Evolutionary conservation across 2,329 filamentous ascomycete species (phyloP).

Genomic region (Septoria linicola): DNA sequence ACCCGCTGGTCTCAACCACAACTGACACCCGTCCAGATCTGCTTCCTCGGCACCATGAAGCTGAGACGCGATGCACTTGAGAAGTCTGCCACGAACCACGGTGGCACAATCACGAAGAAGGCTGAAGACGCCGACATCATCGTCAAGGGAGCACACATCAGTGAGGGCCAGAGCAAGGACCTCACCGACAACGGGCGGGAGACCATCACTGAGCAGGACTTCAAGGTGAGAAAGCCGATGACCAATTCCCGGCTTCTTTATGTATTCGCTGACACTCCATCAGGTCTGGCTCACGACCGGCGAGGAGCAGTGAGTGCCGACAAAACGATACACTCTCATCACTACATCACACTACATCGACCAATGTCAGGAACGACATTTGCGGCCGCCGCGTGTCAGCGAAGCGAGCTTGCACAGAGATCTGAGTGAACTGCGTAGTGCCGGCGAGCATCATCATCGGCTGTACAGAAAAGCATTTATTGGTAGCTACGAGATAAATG

Average conservation of each 20-base stretch:
- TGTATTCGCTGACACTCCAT: neutral
- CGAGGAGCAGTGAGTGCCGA: neutral
- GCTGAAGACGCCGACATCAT: slow-evolving; percentile 17
- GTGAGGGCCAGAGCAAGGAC: slow-evolving; percentile 24
- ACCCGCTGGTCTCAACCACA: neutral
- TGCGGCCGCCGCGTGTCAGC: neutral
- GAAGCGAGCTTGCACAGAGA: slow-evolving; percentile 2
- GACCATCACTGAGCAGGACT: slow-evolving; percentile 24
- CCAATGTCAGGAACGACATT: neutral
- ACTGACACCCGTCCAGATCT: slow-evolving; percentile 4
- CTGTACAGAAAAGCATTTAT: neutral
- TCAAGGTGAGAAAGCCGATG: slow-evolving; percentile 9
- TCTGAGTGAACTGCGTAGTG: slow-evolving; percentile 11
- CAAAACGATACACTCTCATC: neutral
- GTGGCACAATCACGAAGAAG: slow-evolving; percentile 11
- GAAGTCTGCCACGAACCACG: slow-evolving; percentile 6
- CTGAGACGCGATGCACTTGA: slow-evolving; percentile 5
- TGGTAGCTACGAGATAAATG: neutral
- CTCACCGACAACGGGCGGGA: slow-evolving; percentile 17
- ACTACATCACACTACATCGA: neutral
- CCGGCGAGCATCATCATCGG: slow-evolving; percentile 3
- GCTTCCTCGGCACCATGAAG: slow-evolving; percentile 10
- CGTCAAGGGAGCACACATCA: slow-evolving; percentile 20
- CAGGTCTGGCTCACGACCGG: slow-evolving; percentile 9
- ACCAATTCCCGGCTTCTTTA: neutral